Percentiles rank a stretch among this genome's conserved stretches.
These are phyloP conservation scores for Endotrypanum monterogeii DNA, from an alignment of 208 protist species.

Conservation along the genomic window DNA sequence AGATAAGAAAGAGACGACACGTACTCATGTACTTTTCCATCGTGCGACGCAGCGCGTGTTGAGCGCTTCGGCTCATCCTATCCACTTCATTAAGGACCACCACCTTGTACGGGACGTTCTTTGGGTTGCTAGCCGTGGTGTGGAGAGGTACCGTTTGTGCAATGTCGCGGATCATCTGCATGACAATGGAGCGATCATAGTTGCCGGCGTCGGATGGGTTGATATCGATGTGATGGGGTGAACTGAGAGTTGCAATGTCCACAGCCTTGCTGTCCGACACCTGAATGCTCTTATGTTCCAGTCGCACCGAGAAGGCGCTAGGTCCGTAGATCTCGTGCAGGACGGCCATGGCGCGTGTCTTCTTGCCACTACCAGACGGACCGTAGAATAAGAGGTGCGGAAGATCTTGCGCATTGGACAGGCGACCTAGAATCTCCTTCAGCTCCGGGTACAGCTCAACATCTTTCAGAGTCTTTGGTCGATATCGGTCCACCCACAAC, in stretches of 20 bases:
- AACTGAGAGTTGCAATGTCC: conserved; percentile 96
- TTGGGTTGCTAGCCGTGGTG: conserved; percentile 19
- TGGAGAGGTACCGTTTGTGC: conserved; percentile 93
- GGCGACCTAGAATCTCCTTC: conserved; percentile 83
- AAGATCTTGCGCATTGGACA: conserved; percentile 90
- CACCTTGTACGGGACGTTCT: conserved; percentile 90
- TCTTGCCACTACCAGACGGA: conserved; percentile 96
- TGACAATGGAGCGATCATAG: conserved; percentile 97
- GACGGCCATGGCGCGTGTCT: conserved; percentile 95
- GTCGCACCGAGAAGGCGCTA: conserved; percentile 84
- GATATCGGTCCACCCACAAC: conserved; percentile 99
- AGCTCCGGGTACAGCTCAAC: conserved; percentile 96
- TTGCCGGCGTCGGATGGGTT: conserved; percentile 98
- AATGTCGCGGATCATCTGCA: conserved; percentile 99
- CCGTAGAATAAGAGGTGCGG: conserved; percentile 98
- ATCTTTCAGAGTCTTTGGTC: conserved; percentile 95
- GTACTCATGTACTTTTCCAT: conserved; percentile 99
- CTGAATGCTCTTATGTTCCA: conserved; percentile 91
- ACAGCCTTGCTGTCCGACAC: conserved; percentile 94
- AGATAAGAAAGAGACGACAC: conserved; percentile 97
- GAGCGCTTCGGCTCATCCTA: conserved; percentile 94
- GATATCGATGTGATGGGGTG: conserved; percentile 98
- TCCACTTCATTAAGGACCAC: conserved; percentile 98
- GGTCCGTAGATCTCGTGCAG: conserved; percentile 94
- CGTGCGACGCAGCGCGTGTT: conserved; percentile 99